Percentiles rank a stretch among this genome's conserved stretches.
Evolutionary conservation across 306 rosid genomes (phyloP).

Genomic region (Pterocarpus santalinus): DNA sequence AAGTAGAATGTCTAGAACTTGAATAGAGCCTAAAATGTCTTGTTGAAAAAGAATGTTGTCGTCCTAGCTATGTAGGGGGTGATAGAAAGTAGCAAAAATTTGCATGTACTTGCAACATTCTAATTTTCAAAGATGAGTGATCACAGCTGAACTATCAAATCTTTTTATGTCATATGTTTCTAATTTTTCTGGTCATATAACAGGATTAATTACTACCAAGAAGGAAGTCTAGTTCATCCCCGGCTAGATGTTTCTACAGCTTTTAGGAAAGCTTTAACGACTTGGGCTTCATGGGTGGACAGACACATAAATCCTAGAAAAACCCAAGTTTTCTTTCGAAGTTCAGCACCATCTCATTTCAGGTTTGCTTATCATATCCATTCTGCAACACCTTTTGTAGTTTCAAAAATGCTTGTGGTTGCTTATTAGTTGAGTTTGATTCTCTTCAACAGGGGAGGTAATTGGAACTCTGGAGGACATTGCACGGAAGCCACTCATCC

Average conservation of each 20-base stretch:
- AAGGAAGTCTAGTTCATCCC: constrained; percentile 81
- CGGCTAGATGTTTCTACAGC: constrained; percentile 75
- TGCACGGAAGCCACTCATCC: constrained; percentile 76
- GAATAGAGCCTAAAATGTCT: background rate
- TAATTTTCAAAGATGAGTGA: constrained; percentile 32
- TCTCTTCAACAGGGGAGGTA: constrained; percentile 73
- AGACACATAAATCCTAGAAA: constrained; percentile 65
- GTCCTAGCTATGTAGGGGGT: background rate
- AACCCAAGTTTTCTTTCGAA: constrained; percentile 86
- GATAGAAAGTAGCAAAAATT: background rate
- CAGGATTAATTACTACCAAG: constrained; percentile 92
- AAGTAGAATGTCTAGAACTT: constrained; percentile 12
- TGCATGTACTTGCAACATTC: constrained; percentile 26
- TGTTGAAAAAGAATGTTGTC: background rate
- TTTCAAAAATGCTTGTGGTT: background rate
- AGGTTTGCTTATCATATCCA: constrained; percentile 61
- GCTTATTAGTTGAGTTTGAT: constrained; percentile 36
- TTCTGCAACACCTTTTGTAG: background rate
- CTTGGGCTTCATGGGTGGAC: constrained; percentile 94
- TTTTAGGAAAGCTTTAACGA: constrained; percentile 74
- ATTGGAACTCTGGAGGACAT: constrained; percentile 96
- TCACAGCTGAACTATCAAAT: constrained; percentile 17
- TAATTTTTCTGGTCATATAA: constrained; percentile 31
- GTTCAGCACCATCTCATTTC: constrained; percentile 94
- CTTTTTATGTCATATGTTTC: background rate